A percentile compares a stretch with the other conserved stretches of the same genome.
Conservation (phyloP, 2,329 filamentous ascomycete species). For the Orbilia ellipsospora region DNA sequence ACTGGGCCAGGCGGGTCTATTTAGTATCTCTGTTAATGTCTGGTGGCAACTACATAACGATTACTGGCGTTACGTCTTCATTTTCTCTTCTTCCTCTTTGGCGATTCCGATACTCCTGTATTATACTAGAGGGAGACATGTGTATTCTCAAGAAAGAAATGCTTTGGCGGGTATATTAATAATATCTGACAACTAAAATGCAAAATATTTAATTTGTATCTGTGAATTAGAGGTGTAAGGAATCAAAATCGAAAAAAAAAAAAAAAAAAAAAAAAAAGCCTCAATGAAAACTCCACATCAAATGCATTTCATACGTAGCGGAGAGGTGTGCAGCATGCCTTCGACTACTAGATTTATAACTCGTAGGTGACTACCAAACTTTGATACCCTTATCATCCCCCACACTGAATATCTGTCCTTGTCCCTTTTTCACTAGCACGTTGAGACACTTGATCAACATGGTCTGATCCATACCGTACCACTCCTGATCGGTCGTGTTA, state of each 20-base stretch:
- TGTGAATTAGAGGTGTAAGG: not conserved
- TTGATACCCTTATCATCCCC: slow-evolving; percentile 90
- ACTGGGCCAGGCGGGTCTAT: not conserved
- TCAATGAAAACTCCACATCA: not conserved
- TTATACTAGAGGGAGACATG: not conserved
- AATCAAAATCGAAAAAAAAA: not conserved
- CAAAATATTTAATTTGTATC: slow-evolving; percentile 3
- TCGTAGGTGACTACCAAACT: slow-evolving; percentile 72
- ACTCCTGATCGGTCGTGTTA: slow-evolving; percentile 77
- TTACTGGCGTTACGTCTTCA: slow-evolving; percentile 17
- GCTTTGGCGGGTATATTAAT: slow-evolving; percentile 32
- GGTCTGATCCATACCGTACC: slow-evolving; percentile 87
- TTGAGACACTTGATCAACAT: slow-evolving; percentile 81
- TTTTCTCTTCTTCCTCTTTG: not conserved
- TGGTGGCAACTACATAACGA: slow-evolving; percentile 19
- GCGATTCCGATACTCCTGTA: slow-evolving; percentile 11
- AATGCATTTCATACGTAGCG: too few species aligned
- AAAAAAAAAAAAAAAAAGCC: too few species aligned
- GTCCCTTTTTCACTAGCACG: slow-evolving; percentile 86
- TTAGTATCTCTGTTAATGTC: not conserved
- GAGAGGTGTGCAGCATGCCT: too few species aligned
- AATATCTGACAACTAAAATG: slow-evolving; percentile 10
- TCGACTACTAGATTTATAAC: not conserved
- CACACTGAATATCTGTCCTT: slow-evolving; percentile 87
- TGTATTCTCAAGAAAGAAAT: slow-evolving; percentile 5